Base-by-base conservation (phyloP, 805 yeast genomes). In the Ogataea angusta region DNA sequence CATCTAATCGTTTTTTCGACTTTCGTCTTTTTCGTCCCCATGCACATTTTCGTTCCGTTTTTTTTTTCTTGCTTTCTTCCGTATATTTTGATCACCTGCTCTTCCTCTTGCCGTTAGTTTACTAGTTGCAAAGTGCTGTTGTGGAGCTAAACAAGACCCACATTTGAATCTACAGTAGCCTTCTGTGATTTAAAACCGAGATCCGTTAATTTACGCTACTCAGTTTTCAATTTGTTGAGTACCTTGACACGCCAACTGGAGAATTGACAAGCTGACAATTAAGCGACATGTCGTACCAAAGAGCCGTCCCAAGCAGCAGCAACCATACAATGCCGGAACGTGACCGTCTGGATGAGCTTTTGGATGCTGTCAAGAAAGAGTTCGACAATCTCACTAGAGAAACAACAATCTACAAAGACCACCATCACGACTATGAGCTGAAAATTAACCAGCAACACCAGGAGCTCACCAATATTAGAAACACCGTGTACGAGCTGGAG, bases 401-500 rank as follows among this genome's bases (percentile, higher is more conserved):
- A 65, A 95, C 96, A 12, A 76, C 89, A 37, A 76, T 79, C 49
- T 86, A 81, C 66, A 79, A 91, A 56, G 79, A 86, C 63, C 96
- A 89, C 63, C 91, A 89, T 68, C 95, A 89, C 62, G 96, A 90
- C 61, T 86, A 80, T 54, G 98, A 91, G 64, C 70, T 83, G 53
- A 90, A 90, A 62, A 82, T 88, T 60, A 82, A 78, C 59, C 97
- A 90, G 67, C 97, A 91, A 66, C 82, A 88, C 42, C 85, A 82
- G 38, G 99, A 93, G 64, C 81, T 91, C 77, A 90, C 89, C 60
- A 95, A 86, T 62, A 89, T 91, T 43, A 78, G 96, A 57, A 95
- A 89, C 58, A 87, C 96, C 9, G 95, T 91, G 21, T 89, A 82
- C 59, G 98, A 93, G 61, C 75, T 91, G 56, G 97, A 91, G 64